Evolutionary conservation across 2,329 filamentous ascomycete genomes (phyloP).

Genomic region (Fusarium sp.): DNA sequence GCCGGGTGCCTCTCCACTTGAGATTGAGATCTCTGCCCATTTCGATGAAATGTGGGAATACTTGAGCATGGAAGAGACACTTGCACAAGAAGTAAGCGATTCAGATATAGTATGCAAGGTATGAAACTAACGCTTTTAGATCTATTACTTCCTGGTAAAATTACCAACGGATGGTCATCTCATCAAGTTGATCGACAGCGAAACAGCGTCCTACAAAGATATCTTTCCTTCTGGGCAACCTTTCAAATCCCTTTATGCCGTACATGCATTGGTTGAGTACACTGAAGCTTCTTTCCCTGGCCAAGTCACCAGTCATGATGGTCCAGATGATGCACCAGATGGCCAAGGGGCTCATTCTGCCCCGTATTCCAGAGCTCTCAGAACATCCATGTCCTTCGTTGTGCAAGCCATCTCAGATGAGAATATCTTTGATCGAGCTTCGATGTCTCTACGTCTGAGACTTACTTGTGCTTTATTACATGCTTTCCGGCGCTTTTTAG

Average conservation of each 20-base stretch:
- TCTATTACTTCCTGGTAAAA: constrained; percentile 78
- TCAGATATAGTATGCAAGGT: neutral
- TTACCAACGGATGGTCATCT: constrained; percentile 79
- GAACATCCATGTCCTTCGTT: constrained; percentile 68
- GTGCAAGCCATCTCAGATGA: constrained; percentile 73
- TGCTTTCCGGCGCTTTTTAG: constrained; percentile 49
- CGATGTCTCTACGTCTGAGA: constrained; percentile 46
- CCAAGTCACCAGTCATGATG: constrained; percentile 19
- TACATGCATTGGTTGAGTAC: constrained; percentile 76
- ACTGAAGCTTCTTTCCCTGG: constrained; percentile 62
- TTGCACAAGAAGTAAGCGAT: constrained; percentile 74
- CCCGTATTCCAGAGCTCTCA: constrained; percentile 55
- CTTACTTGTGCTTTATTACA: constrained; percentile 51
- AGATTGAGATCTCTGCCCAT: constrained; percentile 84
- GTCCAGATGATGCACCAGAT: constrained; percentile 2
- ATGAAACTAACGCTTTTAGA: constrained; percentile 58
- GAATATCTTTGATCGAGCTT: constrained; percentile 62
- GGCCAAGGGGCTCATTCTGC: constrained; percentile 41
- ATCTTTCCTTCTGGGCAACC: constrained; percentile 79
- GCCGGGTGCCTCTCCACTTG: constrained; percentile 73
- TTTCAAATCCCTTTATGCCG: constrained; percentile 81
- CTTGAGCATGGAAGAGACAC: constrained; percentile 78
- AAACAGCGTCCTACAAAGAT: constrained; percentile 67
- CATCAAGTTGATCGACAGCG: constrained; percentile 70
- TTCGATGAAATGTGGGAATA: constrained; percentile 89